phyloP scores from a whole-genome alignment of 768 basidiomycete genomes.

The Megacollybia marginata region DNA sequence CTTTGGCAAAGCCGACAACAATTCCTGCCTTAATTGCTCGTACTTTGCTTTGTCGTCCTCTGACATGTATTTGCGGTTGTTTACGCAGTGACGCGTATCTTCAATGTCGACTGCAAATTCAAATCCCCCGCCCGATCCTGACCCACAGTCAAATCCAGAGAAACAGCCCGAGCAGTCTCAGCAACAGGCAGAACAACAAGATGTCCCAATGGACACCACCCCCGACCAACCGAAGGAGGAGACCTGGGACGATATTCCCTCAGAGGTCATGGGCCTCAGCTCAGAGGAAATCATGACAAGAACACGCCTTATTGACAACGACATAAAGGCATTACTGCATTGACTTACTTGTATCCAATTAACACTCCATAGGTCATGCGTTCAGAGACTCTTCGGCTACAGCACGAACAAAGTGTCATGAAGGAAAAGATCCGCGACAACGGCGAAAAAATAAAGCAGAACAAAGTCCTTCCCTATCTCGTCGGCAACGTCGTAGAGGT shows the following conservation, averaged over 20 bases:
- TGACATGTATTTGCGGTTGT: slow-evolving; percentile 31
- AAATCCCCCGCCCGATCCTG: slow-evolving; percentile 35
- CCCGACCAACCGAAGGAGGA: slow-evolving; percentile 70
- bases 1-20: slow-evolving; percentile 64
- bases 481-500: slow-evolving; percentile 98
- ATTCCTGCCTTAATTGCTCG: slow-evolving; percentile 67
- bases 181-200: slow-evolving; percentile 23
- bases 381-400: slow-evolving; percentile 84
- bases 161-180: slow-evolving; percentile 39
- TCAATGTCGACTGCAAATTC: slow-evolving; percentile 44
- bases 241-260: slow-evolving; percentile 87
- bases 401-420: slow-evolving; percentile 95
- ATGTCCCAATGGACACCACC: slow-evolving; percentile 61
- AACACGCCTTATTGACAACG: slow-evolving; percentile 92
- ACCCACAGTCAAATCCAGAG: slow-evolving; percentile 43
- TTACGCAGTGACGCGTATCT: slow-evolving; percentile 4
- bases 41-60: slow-evolving; percentile 67
- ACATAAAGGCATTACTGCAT: slow-evolving; percentile 66
- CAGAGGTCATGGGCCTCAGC: slow-evolving; percentile 68
- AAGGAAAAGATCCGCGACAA: slow-evolving; percentile 98
- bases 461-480: slow-evolving; percentile 96
- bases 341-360: not conserved
- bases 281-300: slow-evolving; percentile 88
- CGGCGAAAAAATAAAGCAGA: slow-evolving; percentile 97
- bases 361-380: slow-evolving; percentile 76